Evolutionary conservation across 75 land plant genomes (phyloP).

Genomic region (Isoetes taiwanensis): DNA sequence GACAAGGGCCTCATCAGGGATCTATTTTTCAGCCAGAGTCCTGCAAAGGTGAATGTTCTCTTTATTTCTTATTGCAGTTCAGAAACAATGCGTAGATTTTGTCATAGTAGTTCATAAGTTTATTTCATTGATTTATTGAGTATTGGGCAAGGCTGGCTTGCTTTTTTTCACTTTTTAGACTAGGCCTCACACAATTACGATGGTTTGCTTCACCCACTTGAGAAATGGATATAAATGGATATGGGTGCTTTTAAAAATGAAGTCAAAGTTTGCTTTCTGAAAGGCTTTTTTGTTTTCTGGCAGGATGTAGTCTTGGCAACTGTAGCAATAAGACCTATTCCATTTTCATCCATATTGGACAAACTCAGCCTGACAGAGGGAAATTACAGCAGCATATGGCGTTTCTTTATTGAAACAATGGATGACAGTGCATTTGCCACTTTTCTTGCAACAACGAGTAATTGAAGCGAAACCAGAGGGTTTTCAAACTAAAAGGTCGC

Average conservation of each 20-base stretch:
- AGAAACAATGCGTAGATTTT: too few relatives aligned
- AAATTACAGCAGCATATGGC: background rate
- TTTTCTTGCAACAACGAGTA: background rate
- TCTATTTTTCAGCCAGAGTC: slow-evolving; percentile 1
- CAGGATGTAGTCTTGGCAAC: slow-evolving; percentile 3
- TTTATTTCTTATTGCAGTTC: too few relatives aligned
- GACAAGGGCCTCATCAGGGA: background rate
- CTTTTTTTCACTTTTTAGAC: too few relatives aligned
- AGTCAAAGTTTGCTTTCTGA: background rate
- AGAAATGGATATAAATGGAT: background rate
- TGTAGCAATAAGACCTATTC: background rate
- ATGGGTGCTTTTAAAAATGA: background rate
- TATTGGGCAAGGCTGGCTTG: too few relatives aligned
- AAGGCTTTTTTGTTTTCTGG: background rate
- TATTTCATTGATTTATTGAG: too few relatives aligned
- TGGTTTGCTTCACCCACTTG: too few relatives aligned
- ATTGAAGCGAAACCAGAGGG: background rate
- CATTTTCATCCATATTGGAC: background rate
- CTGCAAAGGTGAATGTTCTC: slow-evolving; percentile 3
- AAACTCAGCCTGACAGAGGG: background rate
- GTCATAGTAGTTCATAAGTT: too few relatives aligned
- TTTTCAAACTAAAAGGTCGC: background rate
- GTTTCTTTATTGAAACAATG: background rate
- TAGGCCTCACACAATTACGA: too few relatives aligned
- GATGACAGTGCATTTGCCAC: background rate